Evolutionary conservation across 306 rosid genomes (phyloP), one percentile per base, ranked within the genome.

Genomic region (Cucumis melo): DNA sequence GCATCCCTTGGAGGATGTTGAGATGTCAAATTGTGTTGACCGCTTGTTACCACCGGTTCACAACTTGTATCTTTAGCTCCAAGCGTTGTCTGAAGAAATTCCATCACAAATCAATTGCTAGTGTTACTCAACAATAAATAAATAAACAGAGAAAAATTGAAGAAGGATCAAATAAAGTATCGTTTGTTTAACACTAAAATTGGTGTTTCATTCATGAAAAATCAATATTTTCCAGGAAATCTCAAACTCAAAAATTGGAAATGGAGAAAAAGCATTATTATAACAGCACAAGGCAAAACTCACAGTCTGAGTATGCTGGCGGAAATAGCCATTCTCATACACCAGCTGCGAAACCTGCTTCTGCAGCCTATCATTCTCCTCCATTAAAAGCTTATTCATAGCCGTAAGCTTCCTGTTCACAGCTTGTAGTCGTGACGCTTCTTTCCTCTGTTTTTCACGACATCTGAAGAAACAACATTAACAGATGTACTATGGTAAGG

Each of bases 1-100:
- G 98, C 98, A 93, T 93, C 98, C 87, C 96, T 85, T 56, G 98
- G 98, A 79, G 96, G 98, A 86, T 88, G 96, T 89, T 91, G 97
- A 81, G 89, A 84, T 79, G 96, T 85, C 96, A 93, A 85, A 87
- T 86, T 87, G 83, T 85, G 97, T 79, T 88, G 97, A 90, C 98
- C 98, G 79, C 93, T 88, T 57, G 96, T 88, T 87, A 93, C 97
- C 48, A 86, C 98, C 66, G 98, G 90, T 73, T 93, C 98, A 86
- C 98, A 89, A 81, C 93, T 93, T 73, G 98, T 84, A 82, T 93
- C 98, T 88, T 93, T 93, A 82, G 91, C 89, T 80, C 92, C 86
- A 85, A 88, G 97, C 70, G 88, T 86, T 42, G 91, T 83, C 97
- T 91, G 91, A 68, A 83, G 54, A 77, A 81, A 32, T 53, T 53